Evolutionary conservation across 495 filamentous ascomycete species (phyloP), one percentile per base, ranked within the genome.

Genomic region (Lepraria neglecta): DNA sequence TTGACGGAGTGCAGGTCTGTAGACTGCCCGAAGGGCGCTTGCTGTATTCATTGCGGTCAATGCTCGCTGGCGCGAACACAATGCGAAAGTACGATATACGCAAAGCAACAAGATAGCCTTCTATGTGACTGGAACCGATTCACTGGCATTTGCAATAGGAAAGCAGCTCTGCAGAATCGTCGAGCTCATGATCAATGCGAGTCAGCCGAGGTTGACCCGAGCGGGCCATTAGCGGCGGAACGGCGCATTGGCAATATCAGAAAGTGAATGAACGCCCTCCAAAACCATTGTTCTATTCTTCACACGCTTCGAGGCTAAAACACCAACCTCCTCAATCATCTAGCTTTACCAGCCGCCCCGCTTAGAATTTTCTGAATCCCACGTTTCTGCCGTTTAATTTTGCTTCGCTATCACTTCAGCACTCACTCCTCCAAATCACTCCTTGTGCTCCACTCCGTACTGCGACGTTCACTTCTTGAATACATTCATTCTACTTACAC

Each of bases 1-100:
- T 40, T 35, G 44, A 51, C 21, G 40, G 1, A 52, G 38, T 10
- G 45, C n/a, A 17, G 47, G 24, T 47, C 3, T 54, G 28, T 24
- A 45, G 1, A 59, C 15, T 14, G 56, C 30, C 11, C 61, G 61
- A 1, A 52, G 6, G n/a, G 28, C 19, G 10, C 31, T 59, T 47
- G 56, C 61, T 19, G 44, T 40, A 19, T 59, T 60, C 58, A 60
- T 53, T 12, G 24, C 54, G 27, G 2, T 24, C 1, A 28, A 7
- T 43, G 40, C 31, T 4, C 11, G 15, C 3, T 4, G 24, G 21
- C 27, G 28, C 14, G 19, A 35, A n/a, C 24, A 30, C 7, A 48
- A 38, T 6, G 15, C 5, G 10, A 14, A 11, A 12, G 12, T 38
- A 38, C 35, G 35, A 38, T 38, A 12, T 10, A 38, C 12, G 6